These are phyloP conservation scores for Pseudopyrenochaeta lycopersici DNA, from an alignment of 2,329 filamentous ascomycete species.

Conservation along the genomic window DNA sequence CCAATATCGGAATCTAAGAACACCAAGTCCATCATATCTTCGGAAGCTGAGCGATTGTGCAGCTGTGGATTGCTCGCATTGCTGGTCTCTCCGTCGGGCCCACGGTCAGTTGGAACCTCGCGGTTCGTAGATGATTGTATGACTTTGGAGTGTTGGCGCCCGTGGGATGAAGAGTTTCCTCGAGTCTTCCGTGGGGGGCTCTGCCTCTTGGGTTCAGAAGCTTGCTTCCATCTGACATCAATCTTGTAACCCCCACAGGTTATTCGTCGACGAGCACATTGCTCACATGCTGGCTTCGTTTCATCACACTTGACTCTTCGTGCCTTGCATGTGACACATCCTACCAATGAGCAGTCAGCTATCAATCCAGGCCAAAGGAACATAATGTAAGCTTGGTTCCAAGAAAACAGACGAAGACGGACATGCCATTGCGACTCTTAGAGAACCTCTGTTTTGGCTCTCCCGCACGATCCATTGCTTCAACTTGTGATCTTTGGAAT, in stretches of 20 bases:
- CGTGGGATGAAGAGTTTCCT: constrained; percentile 4
- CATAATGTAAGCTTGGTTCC: constrained; percentile 9
- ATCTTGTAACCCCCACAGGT: constrained; percentile 75
- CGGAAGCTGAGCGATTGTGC: neutral
- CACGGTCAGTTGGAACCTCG: neutral
- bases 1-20: constrained; percentile 12
- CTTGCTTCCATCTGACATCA: constrained; percentile 70
- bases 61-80: neutral
- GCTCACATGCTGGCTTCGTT: constrained; percentile 71
- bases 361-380: neutral
- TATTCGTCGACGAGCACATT: constrained; percentile 71
- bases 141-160: neutral
- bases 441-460: constrained; percentile 18
- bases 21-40: constrained; percentile 11
- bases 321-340: constrained; percentile 75
- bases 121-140: neutral
- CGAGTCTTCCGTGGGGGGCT: constrained; percentile 39
- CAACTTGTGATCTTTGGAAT: neutral
- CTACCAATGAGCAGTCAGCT: constrained; percentile 49
- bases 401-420: constrained; percentile 17
- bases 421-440: constrained; percentile 24
- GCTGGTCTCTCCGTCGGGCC: neutral
- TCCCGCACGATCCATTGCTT: constrained; percentile 6
- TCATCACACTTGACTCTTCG: constrained; percentile 78
- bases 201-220: constrained; percentile 15